Evolutionary conservation across 805 yeast genomes (phyloP).

Genomic region (Ogataea minuta): DNA sequence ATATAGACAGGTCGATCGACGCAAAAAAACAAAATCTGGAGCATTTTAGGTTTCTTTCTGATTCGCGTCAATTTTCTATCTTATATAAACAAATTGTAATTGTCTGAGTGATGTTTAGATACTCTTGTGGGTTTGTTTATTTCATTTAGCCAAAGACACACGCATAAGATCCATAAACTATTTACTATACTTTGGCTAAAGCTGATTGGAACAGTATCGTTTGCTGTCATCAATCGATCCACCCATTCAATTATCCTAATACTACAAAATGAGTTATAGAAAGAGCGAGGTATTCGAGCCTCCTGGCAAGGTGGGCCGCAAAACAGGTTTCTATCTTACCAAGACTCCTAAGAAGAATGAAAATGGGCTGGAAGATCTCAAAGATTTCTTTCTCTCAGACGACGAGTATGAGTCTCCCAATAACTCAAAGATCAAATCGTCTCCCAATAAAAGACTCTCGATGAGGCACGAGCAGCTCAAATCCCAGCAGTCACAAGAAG

Average conservation of each 20-base stretch:
- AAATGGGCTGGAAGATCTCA: constrained; percentile 65
- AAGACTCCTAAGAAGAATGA: constrained; percentile 47
- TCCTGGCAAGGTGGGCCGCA: constrained; percentile 61
- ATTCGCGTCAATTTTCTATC: constrained; percentile 10
- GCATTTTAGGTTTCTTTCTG: neutral
- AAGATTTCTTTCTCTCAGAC: constrained; percentile 56
- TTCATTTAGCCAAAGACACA: neutral
- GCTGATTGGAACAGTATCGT: too few species aligned
- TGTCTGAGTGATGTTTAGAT: constrained; percentile 9
- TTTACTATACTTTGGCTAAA: too few species aligned
- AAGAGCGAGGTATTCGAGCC: constrained; percentile 40
- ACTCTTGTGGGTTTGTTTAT: neutral
- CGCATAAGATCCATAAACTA: too few species aligned
- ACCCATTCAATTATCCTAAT: too few species aligned
- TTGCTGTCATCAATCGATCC: too few species aligned
- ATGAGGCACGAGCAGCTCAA: constrained; percentile 17
- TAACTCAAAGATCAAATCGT: constrained; percentile 12
- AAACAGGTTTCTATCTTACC: constrained; percentile 50
- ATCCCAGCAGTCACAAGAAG: constrained; percentile 4
- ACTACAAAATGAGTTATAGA: constrained; percentile 24
- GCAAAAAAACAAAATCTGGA: constrained; percentile 4
- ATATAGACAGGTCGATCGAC: constrained; percentile 13
- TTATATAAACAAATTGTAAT: constrained; percentile 6
- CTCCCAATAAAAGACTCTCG: constrained; percentile 20
- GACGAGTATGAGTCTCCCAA: constrained; percentile 41